phyloP scores from a whole-genome alignment of 345 rosid species.

The Isatis tinctoria region DNA sequence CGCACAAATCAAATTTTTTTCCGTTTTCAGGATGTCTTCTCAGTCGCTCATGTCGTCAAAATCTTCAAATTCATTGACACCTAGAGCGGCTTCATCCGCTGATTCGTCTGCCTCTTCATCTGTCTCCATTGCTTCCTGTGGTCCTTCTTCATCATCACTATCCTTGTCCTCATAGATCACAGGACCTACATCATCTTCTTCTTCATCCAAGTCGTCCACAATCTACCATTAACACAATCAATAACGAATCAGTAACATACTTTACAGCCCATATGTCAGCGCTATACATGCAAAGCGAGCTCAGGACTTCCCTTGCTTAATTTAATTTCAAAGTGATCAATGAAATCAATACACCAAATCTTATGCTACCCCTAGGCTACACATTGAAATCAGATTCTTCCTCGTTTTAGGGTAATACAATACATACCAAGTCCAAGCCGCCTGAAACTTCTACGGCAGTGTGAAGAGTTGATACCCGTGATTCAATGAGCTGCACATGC shows the following conservation, averaged over 20 bases:
- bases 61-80: conserved; percentile 47
- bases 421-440: conserved; percentile 47
- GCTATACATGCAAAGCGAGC: not conserved
- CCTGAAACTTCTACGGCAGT: conserved; percentile 71
- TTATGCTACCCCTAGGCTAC: not conserved
- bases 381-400: not conserved
- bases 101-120: conserved; percentile 29
- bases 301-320: not conserved
- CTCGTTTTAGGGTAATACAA: not conserved
- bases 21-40: conserved; percentile 4
- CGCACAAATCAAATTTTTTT: conserved; percentile 12
- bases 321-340: not conserved
- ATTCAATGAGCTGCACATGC: conserved; percentile 66
- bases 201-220: conserved; percentile 43
- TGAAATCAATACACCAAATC: not conserved
- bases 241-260: not conserved
- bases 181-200: conserved; percentile 47
- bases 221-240: conserved; percentile 37
- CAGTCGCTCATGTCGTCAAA: conserved; percentile 54
- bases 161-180: conserved; percentile 69
- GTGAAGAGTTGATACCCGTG: conserved; percentile 66
- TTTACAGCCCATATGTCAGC: not conserved
- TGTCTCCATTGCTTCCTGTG: conserved; percentile 36
- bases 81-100: conserved; percentile 37
- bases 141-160: conserved; percentile 57